These are phyloP conservation scores for Xylaria telfairii DNA, from an alignment of 495 filamentous ascomycete species.

Conservation along the genomic window DNA sequence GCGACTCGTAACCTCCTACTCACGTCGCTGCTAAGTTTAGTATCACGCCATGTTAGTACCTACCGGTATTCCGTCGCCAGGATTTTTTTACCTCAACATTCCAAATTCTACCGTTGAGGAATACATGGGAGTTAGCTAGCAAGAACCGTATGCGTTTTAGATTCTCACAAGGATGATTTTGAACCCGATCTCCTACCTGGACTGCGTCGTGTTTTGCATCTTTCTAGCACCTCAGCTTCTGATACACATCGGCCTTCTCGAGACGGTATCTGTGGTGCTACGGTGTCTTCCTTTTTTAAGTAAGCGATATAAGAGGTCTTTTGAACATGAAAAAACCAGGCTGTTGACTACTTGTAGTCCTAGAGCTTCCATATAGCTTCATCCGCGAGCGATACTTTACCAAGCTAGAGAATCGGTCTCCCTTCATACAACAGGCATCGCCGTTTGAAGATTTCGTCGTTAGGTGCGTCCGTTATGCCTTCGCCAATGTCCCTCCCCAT, in stretches of 20 bases:
- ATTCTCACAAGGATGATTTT: conserved; percentile 55
- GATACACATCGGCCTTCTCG: conserved; percentile 61
- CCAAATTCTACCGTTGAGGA: not conserved
- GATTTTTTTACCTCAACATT: not conserved
- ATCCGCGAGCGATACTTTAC: conserved; percentile 63
- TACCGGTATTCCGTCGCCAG: not conserved
- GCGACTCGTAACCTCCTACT: not conserved
- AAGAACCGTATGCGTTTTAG: not conserved
- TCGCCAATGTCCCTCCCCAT: conserved; percentile 67
- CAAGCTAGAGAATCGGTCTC: conserved; percentile 47
- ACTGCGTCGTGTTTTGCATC: conserved; percentile 70
- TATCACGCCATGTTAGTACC: not conserved
- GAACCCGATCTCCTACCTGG: conserved; percentile 70
- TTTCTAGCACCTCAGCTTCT: conserved; percentile 71
- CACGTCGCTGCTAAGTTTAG: not conserved
- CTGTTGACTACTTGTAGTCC: conserved; percentile 46
- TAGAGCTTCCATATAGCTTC: conserved; percentile 62
- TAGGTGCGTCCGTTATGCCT: conserved; percentile 76
- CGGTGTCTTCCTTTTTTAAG: conserved; percentile 72
- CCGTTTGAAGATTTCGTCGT: conserved; percentile 77
- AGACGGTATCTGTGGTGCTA: conserved; percentile 60
- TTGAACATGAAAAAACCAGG: not conserved
- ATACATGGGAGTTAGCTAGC: not conserved
- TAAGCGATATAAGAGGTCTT: conserved; percentile 44
- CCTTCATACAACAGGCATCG: conserved; percentile 69